Percentiles rank a stretch among this genome's conserved stretches.
phyloP scores from a whole-genome alignment of 2,329 filamentous ascomycete species.

The Leptodontidium sp. region DNA sequence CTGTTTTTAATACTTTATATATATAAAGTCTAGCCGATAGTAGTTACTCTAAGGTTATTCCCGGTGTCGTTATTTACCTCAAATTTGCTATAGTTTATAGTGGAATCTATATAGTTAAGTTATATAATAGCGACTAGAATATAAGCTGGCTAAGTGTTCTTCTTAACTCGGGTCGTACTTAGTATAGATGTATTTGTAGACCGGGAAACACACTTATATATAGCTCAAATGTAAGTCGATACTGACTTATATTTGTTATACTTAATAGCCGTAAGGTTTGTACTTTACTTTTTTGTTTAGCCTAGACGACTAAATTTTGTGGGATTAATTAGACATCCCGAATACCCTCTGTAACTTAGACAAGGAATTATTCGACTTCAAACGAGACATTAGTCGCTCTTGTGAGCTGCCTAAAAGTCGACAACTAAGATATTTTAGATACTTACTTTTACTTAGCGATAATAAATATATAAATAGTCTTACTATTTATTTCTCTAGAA shows the following conservation, averaged over 20 bases:
- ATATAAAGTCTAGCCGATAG: slow-evolving; percentile 20
- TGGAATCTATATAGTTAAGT: slow-evolving; percentile 32
- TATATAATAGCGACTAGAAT: slow-evolving; percentile 29
- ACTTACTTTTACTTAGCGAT: slow-evolving; percentile 25
- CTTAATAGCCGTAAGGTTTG: slow-evolving; percentile 27
- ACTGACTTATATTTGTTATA: slow-evolving; percentile 9
- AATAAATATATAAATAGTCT: slow-evolving; percentile 26
- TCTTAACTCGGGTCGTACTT: slow-evolving; percentile 18
- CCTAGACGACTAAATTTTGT: slow-evolving; percentile 23
- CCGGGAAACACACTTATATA: slow-evolving; percentile 17
- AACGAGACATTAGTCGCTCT: slow-evolving; percentile 27
- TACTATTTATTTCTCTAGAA: slow-evolving; percentile 26
- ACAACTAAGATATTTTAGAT: slow-evolving; percentile 30
- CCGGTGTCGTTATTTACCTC: slow-evolving; percentile 16
- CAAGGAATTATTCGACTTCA: too few species aligned
- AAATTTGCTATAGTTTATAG: slow-evolving; percentile 22
- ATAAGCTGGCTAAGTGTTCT: slow-evolving; percentile 29
- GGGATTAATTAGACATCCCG: slow-evolving; percentile 29
- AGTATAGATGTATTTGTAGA: slow-evolving; percentile 27
- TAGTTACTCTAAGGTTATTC: slow-evolving; percentile 11
- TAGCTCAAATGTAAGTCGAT: slow-evolving; percentile 29
- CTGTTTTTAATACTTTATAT: slow-evolving; percentile 32
- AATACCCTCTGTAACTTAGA: slow-evolving; percentile 2
- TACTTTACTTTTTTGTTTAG: slow-evolving; percentile 25
- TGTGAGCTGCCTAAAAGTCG: slow-evolving; percentile 6